phyloP scores from a whole-genome alignment of 192 early-diverging fungal genomes.

The Coemansia asiatica region DNA sequence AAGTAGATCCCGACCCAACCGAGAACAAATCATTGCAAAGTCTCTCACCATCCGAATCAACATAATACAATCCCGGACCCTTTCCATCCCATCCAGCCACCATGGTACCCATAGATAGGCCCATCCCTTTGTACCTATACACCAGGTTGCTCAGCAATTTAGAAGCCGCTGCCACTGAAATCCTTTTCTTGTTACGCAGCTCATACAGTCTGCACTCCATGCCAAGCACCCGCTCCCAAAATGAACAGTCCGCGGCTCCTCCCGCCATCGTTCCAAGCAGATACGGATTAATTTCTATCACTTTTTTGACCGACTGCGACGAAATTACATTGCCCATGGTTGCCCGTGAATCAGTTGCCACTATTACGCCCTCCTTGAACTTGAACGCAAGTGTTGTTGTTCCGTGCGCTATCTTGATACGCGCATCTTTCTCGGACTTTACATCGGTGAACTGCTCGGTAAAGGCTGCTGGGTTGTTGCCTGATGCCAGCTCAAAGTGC shows the following conservation, averaged over 20 bases:
- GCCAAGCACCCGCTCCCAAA: slow-evolving; percentile 97
- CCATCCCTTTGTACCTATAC: slow-evolving; percentile 98
- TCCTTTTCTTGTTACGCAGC: slow-evolving; percentile 97
- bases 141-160: slow-evolving; percentile 97
- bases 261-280: slow-evolving; percentile 99
- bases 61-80: slow-evolving; percentile 92
- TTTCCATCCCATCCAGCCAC: slow-evolving; percentile 93
- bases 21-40: slow-evolving; percentile 88
- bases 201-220: slow-evolving; percentile 92
- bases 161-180: slow-evolving; percentile 96
- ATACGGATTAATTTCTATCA: slow-evolving; percentile 99
- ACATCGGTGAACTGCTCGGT: slow-evolving; percentile 78
- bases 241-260: slow-evolving; percentile 97
- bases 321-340: slow-evolving; percentile 80
- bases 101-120: slow-evolving; percentile 99
- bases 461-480: slow-evolving; percentile 78
- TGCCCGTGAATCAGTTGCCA: slow-evolving; percentile 95
- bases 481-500: slow-evolving; percentile 36
- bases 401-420: slow-evolving; percentile 92
- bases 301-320: slow-evolving; percentile 95
- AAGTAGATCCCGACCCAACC: slow-evolving; percentile 98
- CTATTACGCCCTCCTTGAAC: slow-evolving; percentile 90
- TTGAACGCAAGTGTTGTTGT: slow-evolving; percentile 99
- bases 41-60: slow-evolving; percentile 92
- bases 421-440: slow-evolving; percentile 69